These are phyloP conservation scores for Globisporangium echinulatum DNA, from an alignment of 352 stramenopile genomes.

Conservation along the genomic window DNA sequence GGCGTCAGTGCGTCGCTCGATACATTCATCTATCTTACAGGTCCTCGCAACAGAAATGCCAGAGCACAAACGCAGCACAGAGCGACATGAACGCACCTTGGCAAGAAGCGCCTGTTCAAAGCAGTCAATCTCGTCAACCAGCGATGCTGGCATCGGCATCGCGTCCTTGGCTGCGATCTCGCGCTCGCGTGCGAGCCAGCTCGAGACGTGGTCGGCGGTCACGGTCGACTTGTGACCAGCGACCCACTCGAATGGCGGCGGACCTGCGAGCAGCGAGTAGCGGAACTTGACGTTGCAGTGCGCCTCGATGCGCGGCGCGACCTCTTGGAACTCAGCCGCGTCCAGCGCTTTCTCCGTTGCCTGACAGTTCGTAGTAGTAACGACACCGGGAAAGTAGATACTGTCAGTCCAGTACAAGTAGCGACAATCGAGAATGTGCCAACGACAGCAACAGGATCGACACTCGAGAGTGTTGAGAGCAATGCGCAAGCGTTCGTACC, in stretches of 20 bases:
- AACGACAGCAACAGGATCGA: background rate
- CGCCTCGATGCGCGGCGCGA: slow-evolving; percentile 15
- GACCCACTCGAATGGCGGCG: slow-evolving; percentile 33
- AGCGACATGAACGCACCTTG: background rate
- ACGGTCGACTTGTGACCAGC: slow-evolving; percentile 5
- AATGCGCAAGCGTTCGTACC: background rate
- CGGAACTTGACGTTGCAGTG: slow-evolving; percentile 42
- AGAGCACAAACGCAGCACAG: no score
- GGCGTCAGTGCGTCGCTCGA: no score
- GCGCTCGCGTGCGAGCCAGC: slow-evolving; percentile 5
- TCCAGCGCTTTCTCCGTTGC: slow-evolving; percentile 11
- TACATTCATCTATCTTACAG: no score
- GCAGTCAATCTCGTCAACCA: background rate
- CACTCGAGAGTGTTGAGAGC: background rate
- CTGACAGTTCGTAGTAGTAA: background rate
- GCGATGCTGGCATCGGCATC: background rate
- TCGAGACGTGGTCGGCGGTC: background rate
- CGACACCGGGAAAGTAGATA: background rate
- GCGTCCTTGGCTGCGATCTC: background rate
- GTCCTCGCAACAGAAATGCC: no score
- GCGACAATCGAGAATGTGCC: no score
- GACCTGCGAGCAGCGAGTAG: slow-evolving; percentile 35
- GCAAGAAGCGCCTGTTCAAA: background rate
- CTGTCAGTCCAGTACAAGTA: no score
- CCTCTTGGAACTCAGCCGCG: background rate